These are phyloP conservation scores for Ustilago crameri DNA, from an alignment of 1,284 basidiomycete genomes.

Conservation along the genomic window DNA sequence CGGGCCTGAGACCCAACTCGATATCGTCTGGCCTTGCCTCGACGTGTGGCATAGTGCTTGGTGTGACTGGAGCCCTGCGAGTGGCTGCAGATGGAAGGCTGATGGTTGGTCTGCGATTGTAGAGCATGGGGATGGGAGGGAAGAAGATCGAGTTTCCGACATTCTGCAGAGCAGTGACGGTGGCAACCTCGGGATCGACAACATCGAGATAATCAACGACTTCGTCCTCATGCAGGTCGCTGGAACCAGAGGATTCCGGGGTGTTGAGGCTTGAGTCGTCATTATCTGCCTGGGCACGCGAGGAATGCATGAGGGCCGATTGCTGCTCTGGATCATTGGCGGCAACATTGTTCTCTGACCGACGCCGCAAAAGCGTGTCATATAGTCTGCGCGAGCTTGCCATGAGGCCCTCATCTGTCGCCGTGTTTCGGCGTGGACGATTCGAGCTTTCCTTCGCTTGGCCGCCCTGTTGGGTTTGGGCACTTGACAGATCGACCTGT, in stretches of 20 bases:
- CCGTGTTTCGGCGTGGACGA: slow-evolving; percentile 24
- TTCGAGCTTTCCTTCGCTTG: not conserved
- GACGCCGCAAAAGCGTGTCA: slow-evolving; percentile 25
- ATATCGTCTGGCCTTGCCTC: slow-evolving; percentile 26
- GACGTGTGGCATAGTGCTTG: slow-evolving; percentile 12
- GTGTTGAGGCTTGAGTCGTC: slow-evolving; percentile 5
- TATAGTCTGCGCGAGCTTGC: slow-evolving; percentile 34
- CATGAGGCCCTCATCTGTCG: slow-evolving; percentile 19
- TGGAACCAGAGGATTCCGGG: slow-evolving; percentile 6
- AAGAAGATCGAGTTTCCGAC: slow-evolving; percentile 82
- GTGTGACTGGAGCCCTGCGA: slow-evolving; percentile 4
- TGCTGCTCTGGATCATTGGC: slow-evolving; percentile 11
- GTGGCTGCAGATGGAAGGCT: slow-evolving; percentile 69
- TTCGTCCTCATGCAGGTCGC: slow-evolving; percentile 53
- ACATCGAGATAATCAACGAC: slow-evolving; percentile 73
- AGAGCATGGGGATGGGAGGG: slow-evolving; percentile 75
- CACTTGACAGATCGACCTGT: not conserved
- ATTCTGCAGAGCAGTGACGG: slow-evolving; percentile 78
- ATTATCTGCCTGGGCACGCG: slow-evolving; percentile 1
- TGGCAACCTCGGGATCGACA: slow-evolving; percentile 79
- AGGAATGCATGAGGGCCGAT: slow-evolving; percentile 1
- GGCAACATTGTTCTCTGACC: slow-evolving; percentile 10
- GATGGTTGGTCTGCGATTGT: slow-evolving; percentile 77
- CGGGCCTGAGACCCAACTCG: slow-evolving; percentile 27
- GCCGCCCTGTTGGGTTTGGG: not conserved